A percentile compares a stretch with the other conserved stretches of the same genome.
Evolutionary conservation across 2,329 filamentous ascomycete species (phyloP).

Genomic region (Metarhizium humberi): DNA sequence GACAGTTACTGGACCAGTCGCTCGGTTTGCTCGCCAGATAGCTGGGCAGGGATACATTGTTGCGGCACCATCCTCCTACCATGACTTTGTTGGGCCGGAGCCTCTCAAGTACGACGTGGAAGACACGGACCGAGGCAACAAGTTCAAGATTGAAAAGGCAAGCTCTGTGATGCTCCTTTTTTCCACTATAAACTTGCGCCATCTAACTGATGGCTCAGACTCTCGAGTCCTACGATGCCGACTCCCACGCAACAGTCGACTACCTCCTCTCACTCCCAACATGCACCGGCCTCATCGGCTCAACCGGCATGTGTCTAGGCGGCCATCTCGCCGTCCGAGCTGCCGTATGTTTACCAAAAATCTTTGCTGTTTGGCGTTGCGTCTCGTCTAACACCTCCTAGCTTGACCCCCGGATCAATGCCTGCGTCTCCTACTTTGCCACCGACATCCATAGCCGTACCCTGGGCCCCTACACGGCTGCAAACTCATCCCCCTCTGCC

Average conservation of each 20-base stretch:
- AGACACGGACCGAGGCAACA: conserved; percentile 81
- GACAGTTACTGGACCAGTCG: conserved; percentile 79
- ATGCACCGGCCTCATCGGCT: conserved; percentile 72
- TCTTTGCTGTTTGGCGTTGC: neutral
- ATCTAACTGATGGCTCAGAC: conserved; percentile 40
- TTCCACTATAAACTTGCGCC: neutral
- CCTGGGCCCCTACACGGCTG: conserved; percentile 51
- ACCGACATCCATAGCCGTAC: conserved; percentile 80
- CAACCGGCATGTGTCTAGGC: conserved; percentile 87
- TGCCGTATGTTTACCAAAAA: conserved; percentile 28
- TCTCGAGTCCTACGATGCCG: conserved; percentile 77
- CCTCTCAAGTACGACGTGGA: conserved; percentile 76
- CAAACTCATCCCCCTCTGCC: conserved; percentile 32
- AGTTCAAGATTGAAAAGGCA: conserved; percentile 75
- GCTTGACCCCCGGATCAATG: conserved; percentile 67
- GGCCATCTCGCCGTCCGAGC: conserved; percentile 68
- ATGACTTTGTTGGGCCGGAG: conserved; percentile 84
- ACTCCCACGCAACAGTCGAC: conserved; percentile 59
- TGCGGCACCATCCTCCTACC: conserved; percentile 81
- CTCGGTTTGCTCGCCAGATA: conserved; percentile 84
- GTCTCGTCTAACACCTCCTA: conserved; percentile 14
- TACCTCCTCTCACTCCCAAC: conserved; percentile 61
- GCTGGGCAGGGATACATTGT: conserved; percentile 90
- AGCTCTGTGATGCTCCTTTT: neutral
- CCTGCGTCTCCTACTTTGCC: conserved; percentile 81